Base-by-base conservation (phyloP, 495 filamentous ascomycete genomes). In the Penicillium dipodomyicola region DNA sequence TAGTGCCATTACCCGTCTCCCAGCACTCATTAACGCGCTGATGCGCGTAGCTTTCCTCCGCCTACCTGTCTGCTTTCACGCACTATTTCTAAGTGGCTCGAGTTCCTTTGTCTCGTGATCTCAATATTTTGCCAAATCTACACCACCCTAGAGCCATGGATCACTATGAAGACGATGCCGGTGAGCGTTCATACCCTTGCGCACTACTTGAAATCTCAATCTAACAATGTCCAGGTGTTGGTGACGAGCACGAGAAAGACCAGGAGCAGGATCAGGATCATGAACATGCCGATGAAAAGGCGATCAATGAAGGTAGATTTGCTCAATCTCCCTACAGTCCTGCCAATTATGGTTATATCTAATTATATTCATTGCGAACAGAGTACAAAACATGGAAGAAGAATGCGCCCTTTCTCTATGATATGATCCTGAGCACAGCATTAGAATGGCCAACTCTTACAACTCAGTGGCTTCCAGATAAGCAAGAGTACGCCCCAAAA, bases 381-480 rank as follows among this genome's bases (percentile, higher is more conserved):
- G 95, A 97, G 75, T 99, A 99, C 82, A 99, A 99, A 71, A 96
- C 91, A 60, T 99, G 95, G 95, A 99, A 99, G 81, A 99, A 99
- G 82, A 97, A 97, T 73, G 88, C 91, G 60, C 92, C 93, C 3
- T 97, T 97, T 72, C 88, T 99, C 62, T 99, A 99, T 72, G 95
- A 97, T 65, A 86, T 96, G 80, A 92, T 97, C 55, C 75, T 96
- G 30, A 92, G 94, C 65, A 93, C 88, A 45, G 95, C 95, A 33
- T 78, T 99, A 43, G 93, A 97, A 74, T 99, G 95, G 95, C 95
- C 95, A 19, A 97, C 95, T 9, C 80, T 99, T 49, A 97, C 94
- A 14, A 92, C 90, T 9, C 93, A 99, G 79, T 99, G 95, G 95
- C 85, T 99, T 55, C 95, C 95, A 27, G 95, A 99, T 68, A 90